These are phyloP conservation scores for Arctium minus DNA, from an alignment of 129 eudicot genomes.

Conservation along the genomic window DNA sequence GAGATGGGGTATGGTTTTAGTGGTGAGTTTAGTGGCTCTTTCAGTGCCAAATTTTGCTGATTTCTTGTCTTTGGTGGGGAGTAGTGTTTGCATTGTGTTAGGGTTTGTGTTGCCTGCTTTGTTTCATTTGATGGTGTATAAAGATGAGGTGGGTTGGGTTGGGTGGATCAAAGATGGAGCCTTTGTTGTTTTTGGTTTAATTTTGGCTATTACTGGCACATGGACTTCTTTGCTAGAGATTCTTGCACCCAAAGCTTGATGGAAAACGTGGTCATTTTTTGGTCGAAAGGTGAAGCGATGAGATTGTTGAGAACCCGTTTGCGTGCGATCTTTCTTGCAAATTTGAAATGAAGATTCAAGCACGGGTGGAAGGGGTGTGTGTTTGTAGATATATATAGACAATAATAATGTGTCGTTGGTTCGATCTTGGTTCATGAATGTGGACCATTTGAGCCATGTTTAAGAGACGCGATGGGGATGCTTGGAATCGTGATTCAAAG, in stretches of 20 bases:
- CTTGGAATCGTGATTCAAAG: neutral
- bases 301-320: neutral
- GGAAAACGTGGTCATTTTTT: neutral
- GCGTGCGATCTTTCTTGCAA: neutral
- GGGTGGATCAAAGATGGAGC: constrained; percentile 43
- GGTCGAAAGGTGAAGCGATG: neutral
- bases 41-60: constrained; percentile 92
- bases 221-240: constrained; percentile 68
- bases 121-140: constrained; percentile 70
- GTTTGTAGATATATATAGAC: constrained; percentile 10
- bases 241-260: constrained; percentile 47
- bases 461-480: neutral
- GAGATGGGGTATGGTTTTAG: constrained; percentile 71
- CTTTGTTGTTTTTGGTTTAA: constrained; percentile 49
- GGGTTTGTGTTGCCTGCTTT: constrained; percentile 90
- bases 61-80: constrained; percentile 90
- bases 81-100: constrained; percentile 75
- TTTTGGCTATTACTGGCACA: constrained; percentile 63
- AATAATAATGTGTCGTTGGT: constrained; percentile 25
- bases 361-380: neutral
- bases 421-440: constrained; percentile 25
- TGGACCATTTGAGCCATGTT: constrained; percentile 22
- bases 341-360: neutral
- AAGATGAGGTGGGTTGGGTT: constrained; percentile 51
- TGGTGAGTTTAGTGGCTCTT: constrained; percentile 75